Percentiles rank a stretch among this genome's conserved stretches.
These are phyloP conservation scores for Kurtzmaniella quercitrusa DNA, from an alignment of 1,139 yeast species.

Conservation along the genomic window DNA sequence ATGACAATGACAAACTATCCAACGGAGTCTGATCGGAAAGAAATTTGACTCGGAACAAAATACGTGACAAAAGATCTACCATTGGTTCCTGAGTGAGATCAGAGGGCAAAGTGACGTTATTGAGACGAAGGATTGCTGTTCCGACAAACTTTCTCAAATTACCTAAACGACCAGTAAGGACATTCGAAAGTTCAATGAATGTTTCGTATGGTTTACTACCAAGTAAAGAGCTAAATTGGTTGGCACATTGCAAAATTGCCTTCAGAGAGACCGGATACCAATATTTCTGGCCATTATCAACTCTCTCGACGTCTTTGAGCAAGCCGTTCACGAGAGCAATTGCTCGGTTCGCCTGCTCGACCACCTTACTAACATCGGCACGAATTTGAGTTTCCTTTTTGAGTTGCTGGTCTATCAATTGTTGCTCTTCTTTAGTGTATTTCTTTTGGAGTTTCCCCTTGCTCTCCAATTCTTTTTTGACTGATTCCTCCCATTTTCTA, in stretches of 20 bases:
- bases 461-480: constrained; percentile 68
- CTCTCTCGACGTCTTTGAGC: constrained; percentile 42
- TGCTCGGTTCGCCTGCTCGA: constrained; percentile 42
- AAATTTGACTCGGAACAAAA: constrained; percentile 72
- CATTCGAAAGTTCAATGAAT: constrained; percentile 42
- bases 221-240: constrained; percentile 35
- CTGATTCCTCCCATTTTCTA: constrained; percentile 82
- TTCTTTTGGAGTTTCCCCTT: constrained; percentile 49
- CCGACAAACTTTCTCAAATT: constrained; percentile 54
- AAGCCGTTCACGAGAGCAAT: constrained; percentile 52
- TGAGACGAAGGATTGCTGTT: constrained; percentile 59
- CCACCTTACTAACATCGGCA: constrained; percentile 33
- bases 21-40: constrained; percentile 70
- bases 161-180: constrained; percentile 47
- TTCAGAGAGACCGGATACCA: constrained; percentile 74
- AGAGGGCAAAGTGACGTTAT: constrained; percentile 38
- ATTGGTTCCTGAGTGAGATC: constrained; percentile 49
- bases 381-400: constrained; percentile 58
- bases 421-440: constrained; percentile 73
- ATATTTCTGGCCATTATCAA: constrained; percentile 61
- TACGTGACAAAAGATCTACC: constrained; percentile 53
- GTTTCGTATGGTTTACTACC: constrained; percentile 32
- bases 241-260: constrained; percentile 38
- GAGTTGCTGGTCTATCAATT: constrained; percentile 55
- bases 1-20: constrained; percentile 65